phyloP scores from a whole-genome alignment of 257 asterid genomes.

The Marsdenia floribunda region DNA sequence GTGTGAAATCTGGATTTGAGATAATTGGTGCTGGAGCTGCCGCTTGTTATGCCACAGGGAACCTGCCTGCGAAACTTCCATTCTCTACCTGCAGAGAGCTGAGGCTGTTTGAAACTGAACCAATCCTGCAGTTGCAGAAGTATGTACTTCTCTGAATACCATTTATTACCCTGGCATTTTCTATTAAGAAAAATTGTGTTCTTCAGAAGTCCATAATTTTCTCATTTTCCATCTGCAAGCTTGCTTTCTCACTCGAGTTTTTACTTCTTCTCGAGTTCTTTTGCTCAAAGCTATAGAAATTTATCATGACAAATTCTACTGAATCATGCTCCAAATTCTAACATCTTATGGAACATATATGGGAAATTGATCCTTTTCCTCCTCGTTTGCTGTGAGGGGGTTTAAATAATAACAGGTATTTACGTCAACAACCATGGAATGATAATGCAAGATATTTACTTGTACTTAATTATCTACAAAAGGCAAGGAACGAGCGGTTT shows the following conservation, averaged over 20 bases:
- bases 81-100: slow-evolving; percentile 47
- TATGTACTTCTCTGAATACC: slow-evolving; percentile 17
- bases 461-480: slow-evolving; percentile 60
- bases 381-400: not conserved
- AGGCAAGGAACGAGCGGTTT: slow-evolving; percentile 67
- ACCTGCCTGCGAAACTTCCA: slow-evolving; percentile 26
- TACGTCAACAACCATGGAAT: slow-evolving; percentile 97
- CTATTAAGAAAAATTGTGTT: not conserved
- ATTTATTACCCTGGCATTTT: not conserved
- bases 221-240: not conserved
- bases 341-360: not conserved
- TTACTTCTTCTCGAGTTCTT: not conserved
- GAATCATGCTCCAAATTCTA: not conserved
- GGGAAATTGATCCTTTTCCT: not conserved
- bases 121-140: slow-evolving; percentile 65
- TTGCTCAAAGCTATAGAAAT: not conserved
- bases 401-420: slow-evolving; percentile 41
- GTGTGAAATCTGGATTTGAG: slow-evolving; percentile 57
- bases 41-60: slow-evolving; percentile 59
- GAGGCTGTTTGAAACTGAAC: slow-evolving; percentile 32
- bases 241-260: not conserved
- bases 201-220: not conserved
- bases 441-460: slow-evolving; percentile 67
- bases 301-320: not conserved
- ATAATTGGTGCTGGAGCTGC: slow-evolving; percentile 77